phyloP scores from a whole-genome alignment of 768 basidiomycete species.

The Symmetrospora coprosmae region DNA sequence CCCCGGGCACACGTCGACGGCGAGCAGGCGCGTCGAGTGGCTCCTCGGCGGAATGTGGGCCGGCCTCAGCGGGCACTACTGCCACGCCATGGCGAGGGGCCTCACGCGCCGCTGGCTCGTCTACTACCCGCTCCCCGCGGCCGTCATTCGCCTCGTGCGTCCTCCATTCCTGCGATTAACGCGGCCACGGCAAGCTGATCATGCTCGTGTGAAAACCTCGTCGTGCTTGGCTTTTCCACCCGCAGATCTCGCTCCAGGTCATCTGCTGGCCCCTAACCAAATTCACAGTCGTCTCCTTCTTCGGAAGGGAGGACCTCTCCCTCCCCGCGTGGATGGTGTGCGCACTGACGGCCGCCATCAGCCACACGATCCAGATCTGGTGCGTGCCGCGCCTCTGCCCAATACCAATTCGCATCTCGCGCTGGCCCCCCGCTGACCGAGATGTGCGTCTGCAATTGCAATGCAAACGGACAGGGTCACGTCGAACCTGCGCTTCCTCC shows the following conservation, averaged over 20 bases:
- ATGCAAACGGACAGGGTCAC: conserved; percentile 11
- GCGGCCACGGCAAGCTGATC: too few species aligned
- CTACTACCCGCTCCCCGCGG: conserved; percentile 18
- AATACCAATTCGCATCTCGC: too few species aligned
- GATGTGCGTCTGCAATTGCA: too few species aligned
- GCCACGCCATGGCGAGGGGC: conserved; percentile 18
- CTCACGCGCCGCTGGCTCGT: conserved; percentile 18
- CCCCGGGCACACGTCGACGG: neutral
- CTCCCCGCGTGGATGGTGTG: conserved; percentile 18
- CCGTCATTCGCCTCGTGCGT: conserved; percentile 10
- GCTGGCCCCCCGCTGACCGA: too few species aligned
- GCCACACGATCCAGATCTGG: conserved; percentile 16
- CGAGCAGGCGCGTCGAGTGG: conserved; percentile 11
- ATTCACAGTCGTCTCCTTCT: conserved; percentile 20
- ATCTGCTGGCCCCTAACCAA: conserved; percentile 20
- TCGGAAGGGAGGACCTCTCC: conserved; percentile 8
- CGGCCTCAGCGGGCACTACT: conserved; percentile 6
- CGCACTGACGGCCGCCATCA: conserved; percentile 11
- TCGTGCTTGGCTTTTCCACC: neutral
- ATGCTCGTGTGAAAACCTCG: too few species aligned
- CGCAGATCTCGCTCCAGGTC: conserved; percentile 13
- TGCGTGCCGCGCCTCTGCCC: too few species aligned
- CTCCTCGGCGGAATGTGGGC: conserved; percentile 15
- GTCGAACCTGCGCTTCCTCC: conserved; percentile 19
- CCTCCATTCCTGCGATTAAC: too few species aligned